phyloP scores from a whole-genome alignment of 2,329 filamentous ascomycete genomes.

The Metarhizium humberi region DNA sequence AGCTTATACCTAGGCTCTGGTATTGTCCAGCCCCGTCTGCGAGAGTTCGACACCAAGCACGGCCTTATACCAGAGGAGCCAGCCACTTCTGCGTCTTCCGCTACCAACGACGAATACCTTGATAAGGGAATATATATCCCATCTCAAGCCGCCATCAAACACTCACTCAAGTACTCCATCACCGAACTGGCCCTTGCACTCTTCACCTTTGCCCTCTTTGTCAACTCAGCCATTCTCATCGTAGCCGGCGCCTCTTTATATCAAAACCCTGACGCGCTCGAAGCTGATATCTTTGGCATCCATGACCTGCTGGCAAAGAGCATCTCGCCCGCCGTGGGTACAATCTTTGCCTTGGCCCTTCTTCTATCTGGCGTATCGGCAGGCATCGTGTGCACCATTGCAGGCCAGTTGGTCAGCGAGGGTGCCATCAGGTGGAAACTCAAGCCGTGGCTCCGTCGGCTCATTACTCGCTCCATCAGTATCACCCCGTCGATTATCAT shows the following conservation, averaged over 20 bases:
- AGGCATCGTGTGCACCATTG: slow-evolving; percentile 81
- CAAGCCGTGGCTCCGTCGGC: slow-evolving; percentile 67
- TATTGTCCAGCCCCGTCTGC: slow-evolving; percentile 57
- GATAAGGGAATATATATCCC: slow-evolving; percentile 58
- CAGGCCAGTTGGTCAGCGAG: slow-evolving; percentile 82
- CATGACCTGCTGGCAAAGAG: slow-evolving; percentile 60
- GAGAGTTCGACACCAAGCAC: slow-evolving; percentile 50
- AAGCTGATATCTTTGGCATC: slow-evolving; percentile 77
- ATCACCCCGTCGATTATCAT: slow-evolving; percentile 79
- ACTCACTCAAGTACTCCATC: slow-evolving; percentile 66
- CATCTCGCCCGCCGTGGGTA: slow-evolving; percentile 67
- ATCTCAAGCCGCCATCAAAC: slow-evolving; percentile 61
- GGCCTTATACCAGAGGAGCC: slow-evolving; percentile 37
- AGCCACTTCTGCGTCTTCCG: slow-evolving; percentile 13
- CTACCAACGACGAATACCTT: slow-evolving; percentile 18
- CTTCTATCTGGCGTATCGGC: slow-evolving; percentile 73
- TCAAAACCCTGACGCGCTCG: slow-evolving; percentile 45
- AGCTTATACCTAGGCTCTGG: slow-evolving; percentile 60
- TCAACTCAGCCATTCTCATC: slow-evolving; percentile 76
- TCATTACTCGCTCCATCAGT: slow-evolving; percentile 70
- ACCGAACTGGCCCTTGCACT: slow-evolving; percentile 62
- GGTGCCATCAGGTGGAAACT: slow-evolving; percentile 69
- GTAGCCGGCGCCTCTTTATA: slow-evolving; percentile 72
- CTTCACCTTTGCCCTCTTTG: slow-evolving; percentile 76
- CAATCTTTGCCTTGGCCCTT: slow-evolving; percentile 74